Evolutionary conservation across 139 green algal species (phyloP), one percentile per base, ranked within the genome.

Genomic region (Ulvella scutata): DNA sequence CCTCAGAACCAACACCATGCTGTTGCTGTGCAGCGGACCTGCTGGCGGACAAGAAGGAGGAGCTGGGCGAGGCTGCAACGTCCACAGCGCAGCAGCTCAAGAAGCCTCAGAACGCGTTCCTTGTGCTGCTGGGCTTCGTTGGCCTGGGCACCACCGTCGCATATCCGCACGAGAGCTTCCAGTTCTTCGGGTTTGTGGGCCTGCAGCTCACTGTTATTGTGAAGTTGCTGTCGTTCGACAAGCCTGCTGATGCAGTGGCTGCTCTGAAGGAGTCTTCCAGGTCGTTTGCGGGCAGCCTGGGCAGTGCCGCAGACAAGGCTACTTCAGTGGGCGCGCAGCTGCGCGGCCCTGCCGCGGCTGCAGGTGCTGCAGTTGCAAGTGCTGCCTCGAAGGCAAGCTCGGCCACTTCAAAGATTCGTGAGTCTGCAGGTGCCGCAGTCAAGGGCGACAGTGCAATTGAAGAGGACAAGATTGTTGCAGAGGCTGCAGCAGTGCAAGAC

Each of bases 21-120:
- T n/a, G n/a, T n/a, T n/a, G n/a, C n/a, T n/a, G 20, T 67, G 51
- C 51, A 67, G 51, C 51, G 51, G 51, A 67, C 51, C 51, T 67
- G 51, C 51, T 67, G 20, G 51, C 51, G 20, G 51, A 67, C 51
- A 67, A 67, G 17, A 26, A 26, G 51, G 51, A 67, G 51, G 51
- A 67, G 51, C 51, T 67, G 51, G 31, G n/a, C 31, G 51, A 67
- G 51, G 51, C 51, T 9, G 51, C 51, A 31, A 26, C 31, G 20
- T 26, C 31, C n/a, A 67, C 51, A 0, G 51, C 51, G 0, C n/a
- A 67, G 51, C 31, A 67, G 51, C 51, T 67, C n/a, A n/a, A 26
- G 7, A n/a, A 67, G 51, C 51, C 51, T 34, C 51, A 26, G n/a
- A 67, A 67, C 51, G 51, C 51, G 7, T n/a, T 26, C 9, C 9